These are phyloP conservation scores for Coriaria nepalensis DNA, from an alignment of 306 rosid genomes.

Conservation along the genomic window DNA sequence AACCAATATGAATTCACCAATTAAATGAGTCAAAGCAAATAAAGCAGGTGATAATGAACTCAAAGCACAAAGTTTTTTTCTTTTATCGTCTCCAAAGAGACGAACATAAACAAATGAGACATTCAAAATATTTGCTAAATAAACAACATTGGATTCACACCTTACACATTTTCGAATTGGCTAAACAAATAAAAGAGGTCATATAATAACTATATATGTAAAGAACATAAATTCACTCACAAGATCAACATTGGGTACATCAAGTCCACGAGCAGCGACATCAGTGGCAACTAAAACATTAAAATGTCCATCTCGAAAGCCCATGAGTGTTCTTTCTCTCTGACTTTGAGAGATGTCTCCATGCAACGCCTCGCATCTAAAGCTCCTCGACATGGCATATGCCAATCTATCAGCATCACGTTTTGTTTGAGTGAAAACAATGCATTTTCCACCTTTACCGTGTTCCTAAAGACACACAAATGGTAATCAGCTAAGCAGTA, in stretches of 20 bases:
- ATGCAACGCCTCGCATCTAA: constrained; percentile 83
- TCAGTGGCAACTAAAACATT: constrained; percentile 90
- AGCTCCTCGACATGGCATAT: constrained; percentile 45
- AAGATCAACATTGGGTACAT: constrained; percentile 95
- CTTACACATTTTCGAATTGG: too few relatives aligned
- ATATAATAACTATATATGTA: neutral
- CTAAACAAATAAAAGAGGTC: too few relatives aligned
- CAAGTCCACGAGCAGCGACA: constrained; percentile 97
- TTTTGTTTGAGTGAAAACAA: constrained; percentile 96
- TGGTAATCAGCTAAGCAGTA: constrained; percentile 7
- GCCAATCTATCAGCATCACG: constrained; percentile 95
- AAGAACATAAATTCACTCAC: constrained; percentile 31
- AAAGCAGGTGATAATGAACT: too few relatives aligned
- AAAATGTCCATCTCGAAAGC: constrained; percentile 70
- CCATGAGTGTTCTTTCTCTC: constrained; percentile 88
- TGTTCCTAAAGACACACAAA: constrained; percentile 46
- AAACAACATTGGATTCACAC: too few relatives aligned
- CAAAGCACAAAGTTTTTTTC: too few relatives aligned
- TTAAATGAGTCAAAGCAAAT: too few relatives aligned
- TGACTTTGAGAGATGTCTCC: constrained; percentile 92
- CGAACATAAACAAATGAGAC: too few relatives aligned
- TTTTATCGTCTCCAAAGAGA: too few relatives aligned
- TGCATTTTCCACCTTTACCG: constrained; percentile 90
- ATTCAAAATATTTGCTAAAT: too few relatives aligned
- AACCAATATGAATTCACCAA: neutral